Evolutionary conservation across 2,329 filamentous ascomycete species (phyloP), one percentile per base, ranked within the genome.

Genomic region (Paecilomyces fulvus): DNA sequence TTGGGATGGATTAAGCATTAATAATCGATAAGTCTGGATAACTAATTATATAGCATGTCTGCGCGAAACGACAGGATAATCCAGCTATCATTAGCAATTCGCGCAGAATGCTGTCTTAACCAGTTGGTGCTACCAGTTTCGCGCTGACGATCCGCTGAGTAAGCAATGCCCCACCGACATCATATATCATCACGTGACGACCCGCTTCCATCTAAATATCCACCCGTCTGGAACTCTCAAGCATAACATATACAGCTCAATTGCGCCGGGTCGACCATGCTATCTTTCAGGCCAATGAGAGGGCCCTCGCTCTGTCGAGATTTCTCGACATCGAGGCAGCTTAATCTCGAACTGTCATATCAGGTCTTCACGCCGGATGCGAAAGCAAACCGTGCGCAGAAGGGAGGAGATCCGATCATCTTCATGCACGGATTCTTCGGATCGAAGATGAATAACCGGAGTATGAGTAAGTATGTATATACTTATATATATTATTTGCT

Each of bases 391-490:
- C 56, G 50, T 25, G 55, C 49, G 37, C 37, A 53, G 53, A 57
- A 57, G 70, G 74, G 56, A 17, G 37, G 37, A 5, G 75, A 77
- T 54, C 89, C 92, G 1, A 90, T 97, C 61, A 75, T 97, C 59
- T 88, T 97, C 63, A 83, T 97, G 67, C 92, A 97, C 70, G 92
- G 94, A 1, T 79, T 97, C 10, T 96, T 97, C 67, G 92, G 92
- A 20, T 96, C 90, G 37, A 96, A 95, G 77, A 91, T 90, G 77
- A 97, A 97, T 71, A 96, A 96, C 70, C 81, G 92, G 71, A 89
- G 83, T 67, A 94, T 97, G 60, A 95, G 91, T 87, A 95, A 91
- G 92, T 96, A 79, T 71, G 87, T 64, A 75, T 52, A 49, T 51
- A 17, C 37, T 43, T 9, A n/a, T 4, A 43, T 30, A 30, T 52